A percentile compares a stretch with the other conserved stretches of the same genome.
Conservation (phyloP, 2,329 filamentous ascomycete genomes). For the Tolypocladium cylindrosporum region DNA sequence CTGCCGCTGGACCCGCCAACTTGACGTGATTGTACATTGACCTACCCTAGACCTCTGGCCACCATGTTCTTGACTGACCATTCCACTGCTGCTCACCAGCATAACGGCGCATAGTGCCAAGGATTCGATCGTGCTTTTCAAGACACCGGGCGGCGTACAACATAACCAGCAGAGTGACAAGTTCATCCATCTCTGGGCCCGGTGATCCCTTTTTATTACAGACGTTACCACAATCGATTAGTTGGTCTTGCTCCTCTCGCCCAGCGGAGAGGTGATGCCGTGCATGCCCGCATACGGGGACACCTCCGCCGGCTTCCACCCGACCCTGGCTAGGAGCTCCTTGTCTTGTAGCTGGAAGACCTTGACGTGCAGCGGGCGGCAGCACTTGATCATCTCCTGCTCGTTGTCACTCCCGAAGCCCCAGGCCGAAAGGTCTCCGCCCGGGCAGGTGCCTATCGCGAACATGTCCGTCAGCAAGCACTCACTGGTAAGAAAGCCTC, state of each 20-base stretch:
- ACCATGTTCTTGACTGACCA: too few relatives aligned
- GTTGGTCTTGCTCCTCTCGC: constrained; percentile 6
- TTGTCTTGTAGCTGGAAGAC: constrained; percentile 54
- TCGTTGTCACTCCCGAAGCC: constrained; percentile 62
- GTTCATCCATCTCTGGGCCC: too few relatives aligned
- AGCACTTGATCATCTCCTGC: constrained; percentile 59
- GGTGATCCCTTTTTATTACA: too few relatives aligned
- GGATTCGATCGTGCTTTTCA: too few relatives aligned
- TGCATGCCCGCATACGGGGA: constrained; percentile 57
- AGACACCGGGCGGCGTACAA: too few relatives aligned
- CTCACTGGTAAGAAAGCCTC: too few relatives aligned
- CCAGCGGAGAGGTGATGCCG: constrained; percentile 31
- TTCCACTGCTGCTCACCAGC: neutral
- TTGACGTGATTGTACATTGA: neutral
- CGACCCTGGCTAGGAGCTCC: constrained; percentile 35
- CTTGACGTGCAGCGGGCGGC: constrained; percentile 64
- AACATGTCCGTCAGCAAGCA: neutral
- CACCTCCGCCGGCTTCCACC: constrained; percentile 52
- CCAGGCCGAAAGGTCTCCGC: constrained; percentile 74
- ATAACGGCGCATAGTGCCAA: too few relatives aligned
- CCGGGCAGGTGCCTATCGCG: constrained; percentile 56
- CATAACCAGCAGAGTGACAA: too few relatives aligned
- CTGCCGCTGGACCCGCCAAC: neutral
- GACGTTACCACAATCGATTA: neutral
- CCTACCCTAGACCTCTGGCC: neutral